Evolutionary conservation across 148 eudicot species (phyloP).

Genomic region (Agrostemma githago): DNA sequence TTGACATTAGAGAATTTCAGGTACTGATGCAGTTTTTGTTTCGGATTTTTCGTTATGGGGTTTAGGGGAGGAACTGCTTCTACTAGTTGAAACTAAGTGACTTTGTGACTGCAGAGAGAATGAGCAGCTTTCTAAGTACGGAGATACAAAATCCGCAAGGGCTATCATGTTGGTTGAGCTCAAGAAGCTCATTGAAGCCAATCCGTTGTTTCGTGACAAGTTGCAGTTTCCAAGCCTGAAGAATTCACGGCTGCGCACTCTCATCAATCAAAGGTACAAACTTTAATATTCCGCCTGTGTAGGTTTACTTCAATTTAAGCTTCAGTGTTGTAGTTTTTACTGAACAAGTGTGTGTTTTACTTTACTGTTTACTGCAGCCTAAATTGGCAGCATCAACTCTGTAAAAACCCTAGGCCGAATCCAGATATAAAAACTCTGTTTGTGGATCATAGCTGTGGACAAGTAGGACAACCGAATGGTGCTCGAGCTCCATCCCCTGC

Average conservation of each 20-base stretch:
- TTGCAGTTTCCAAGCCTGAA: constrained; percentile 63
- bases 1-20: constrained; percentile 71
- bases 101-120: constrained; percentile 45
- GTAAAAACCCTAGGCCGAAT: constrained; percentile 67
- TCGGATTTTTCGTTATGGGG: not conserved
- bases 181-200: constrained; percentile 72
- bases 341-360: constrained; percentile 8
- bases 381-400: constrained; percentile 89
- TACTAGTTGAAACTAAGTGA: not conserved
- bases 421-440: constrained; percentile 77
- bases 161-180: constrained; percentile 64
- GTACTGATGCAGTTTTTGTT: constrained; percentile 22
- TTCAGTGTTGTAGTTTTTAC: not conserved
- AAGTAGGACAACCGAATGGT: constrained; percentile 59
- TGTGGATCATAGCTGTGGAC: constrained; percentile 79
- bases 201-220: constrained; percentile 72
- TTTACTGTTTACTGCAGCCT: constrained; percentile 45
- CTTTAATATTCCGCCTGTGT: not conserved
- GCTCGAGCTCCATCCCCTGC: constrained; percentile 62
- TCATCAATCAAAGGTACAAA: constrained; percentile 72
- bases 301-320: not conserved
- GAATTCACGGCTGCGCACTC: constrained; percentile 62
- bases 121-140: constrained; percentile 62
- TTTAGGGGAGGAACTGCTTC: not conserved
- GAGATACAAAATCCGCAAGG: constrained; percentile 73